These are phyloP conservation scores for Microbotryomycetes sp. DNA, from an alignment of 1,284 basidiomycete species.

Conservation along the genomic window DNA sequence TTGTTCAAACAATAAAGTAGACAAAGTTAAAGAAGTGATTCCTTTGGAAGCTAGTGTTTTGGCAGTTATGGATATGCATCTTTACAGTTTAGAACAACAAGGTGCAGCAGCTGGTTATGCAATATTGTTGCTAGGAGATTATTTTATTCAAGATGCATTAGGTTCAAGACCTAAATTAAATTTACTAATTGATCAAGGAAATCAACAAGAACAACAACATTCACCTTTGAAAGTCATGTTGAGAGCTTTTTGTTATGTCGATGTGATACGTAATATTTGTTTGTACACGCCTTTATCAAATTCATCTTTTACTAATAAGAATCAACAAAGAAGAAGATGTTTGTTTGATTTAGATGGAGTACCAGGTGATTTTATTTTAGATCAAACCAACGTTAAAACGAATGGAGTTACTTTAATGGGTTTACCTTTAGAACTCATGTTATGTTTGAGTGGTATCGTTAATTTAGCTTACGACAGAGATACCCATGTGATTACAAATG, in stretches of 20 bases:
- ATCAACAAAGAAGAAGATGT: too few relatives aligned
- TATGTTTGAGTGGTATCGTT: not conserved
- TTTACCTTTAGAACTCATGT: not conserved
- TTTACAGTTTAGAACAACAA: not conserved
- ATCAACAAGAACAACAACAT: too few relatives aligned
- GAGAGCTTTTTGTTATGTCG: not conserved
- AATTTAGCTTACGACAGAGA: not conserved
- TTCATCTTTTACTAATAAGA: too few relatives aligned
- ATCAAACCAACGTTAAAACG: too few relatives aligned
- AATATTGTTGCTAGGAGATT: not conserved
- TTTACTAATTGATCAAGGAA: not conserved
- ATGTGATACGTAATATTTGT: not conserved
- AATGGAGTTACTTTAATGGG: not conserved
- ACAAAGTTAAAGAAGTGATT: not conserved
- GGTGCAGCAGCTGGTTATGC: conserved; percentile 1
- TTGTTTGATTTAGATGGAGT: not conserved
- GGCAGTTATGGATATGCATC: not conserved
- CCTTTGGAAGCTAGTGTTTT: not conserved
- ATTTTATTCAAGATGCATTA: not conserved
- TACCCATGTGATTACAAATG: not conserved
- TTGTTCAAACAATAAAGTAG: too few relatives aligned
- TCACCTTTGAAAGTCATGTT: not conserved
- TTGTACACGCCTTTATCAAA: too few relatives aligned
- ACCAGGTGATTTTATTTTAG: not conserved
- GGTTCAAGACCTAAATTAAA: not conserved